Evolutionary conservation across 768 basidiomycete genomes (phyloP), one percentile per base, ranked within the genome.

Genomic region (Collybia sordida): DNA sequence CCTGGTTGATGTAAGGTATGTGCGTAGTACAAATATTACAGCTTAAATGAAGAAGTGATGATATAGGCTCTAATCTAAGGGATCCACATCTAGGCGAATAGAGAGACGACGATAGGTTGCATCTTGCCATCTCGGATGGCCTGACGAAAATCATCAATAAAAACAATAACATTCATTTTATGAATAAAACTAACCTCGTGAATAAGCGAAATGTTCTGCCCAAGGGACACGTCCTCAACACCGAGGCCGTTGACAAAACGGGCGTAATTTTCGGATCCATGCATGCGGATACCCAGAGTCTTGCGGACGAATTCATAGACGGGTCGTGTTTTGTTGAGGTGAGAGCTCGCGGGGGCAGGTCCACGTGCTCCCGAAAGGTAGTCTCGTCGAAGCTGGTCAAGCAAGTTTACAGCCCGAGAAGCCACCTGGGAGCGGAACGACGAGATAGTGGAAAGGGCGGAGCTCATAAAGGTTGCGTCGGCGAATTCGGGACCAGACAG

Each of bases 261-360:
- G 36, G 72, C 69, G 52, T 83, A 72, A 60, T 93, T 93, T 57
- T 90, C 88, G 6, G 77, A 72, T 14, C 90, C 90, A 54, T 91
- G 83, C 88, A 91, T 93, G 56, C 72, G 72, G 52, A 93, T 80
- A n/a, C 88, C 88, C 23, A 93, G 70, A 6, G 75, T 78, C 18
- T 79, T 51, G 27, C 92, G 76, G 4, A 95, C 80, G 54, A 83
- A 94, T 63, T 88, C 83, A 65, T 95, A 95, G 19, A 93, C 64
- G 4, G 81, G 71, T 9, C 81, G 76, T 3, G 90, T 90, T 62
- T 79, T 80, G 61, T 81, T 82, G 50, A 95, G 75, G 66, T 74
- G 82, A 8, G 60, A 59, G 53, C 83, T 81, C 1, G 92, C 90
- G 0, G 91, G 90, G 5, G 87, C 76, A 7, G 70, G 60, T 3